Conservation (phyloP, 805 yeast species). For the Kuraishia cidri region DNA sequence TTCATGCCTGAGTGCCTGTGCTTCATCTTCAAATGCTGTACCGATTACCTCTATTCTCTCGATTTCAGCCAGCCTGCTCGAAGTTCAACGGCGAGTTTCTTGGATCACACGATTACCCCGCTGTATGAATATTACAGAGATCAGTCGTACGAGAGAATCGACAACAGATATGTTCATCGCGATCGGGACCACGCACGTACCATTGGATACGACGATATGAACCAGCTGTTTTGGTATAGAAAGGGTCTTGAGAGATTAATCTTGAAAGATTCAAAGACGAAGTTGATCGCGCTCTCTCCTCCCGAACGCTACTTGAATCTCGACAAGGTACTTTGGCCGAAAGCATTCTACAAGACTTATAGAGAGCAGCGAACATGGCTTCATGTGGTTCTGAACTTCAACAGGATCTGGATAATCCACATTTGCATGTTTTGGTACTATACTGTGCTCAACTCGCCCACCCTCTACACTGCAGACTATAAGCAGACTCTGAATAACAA, state of each 20-base stretch:
- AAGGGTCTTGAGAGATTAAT: slow-evolving; percentile 55
- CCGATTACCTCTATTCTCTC: slow-evolving; percentile 50
- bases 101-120: slow-evolving; percentile 71
- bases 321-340: slow-evolving; percentile 53
- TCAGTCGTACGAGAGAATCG: slow-evolving; percentile 37
- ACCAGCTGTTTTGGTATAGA: slow-evolving; percentile 80
- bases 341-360: slow-evolving; percentile 67
- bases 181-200: slow-evolving; percentile 60
- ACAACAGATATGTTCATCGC: slow-evolving; percentile 32
- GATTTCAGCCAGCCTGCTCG: slow-evolving; percentile 25
- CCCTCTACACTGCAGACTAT: slow-evolving; percentile 55
- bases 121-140: slow-evolving; percentile 52
- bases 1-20: slow-evolving; percentile 88
- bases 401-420: slow-evolving; percentile 75
- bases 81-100: slow-evolving; percentile 32
- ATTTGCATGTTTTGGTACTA: slow-evolving; percentile 70
- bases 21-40: slow-evolving; percentile 76
- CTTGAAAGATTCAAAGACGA: slow-evolving; percentile 30
- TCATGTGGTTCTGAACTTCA: slow-evolving; percentile 65
- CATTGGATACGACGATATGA: slow-evolving; percentile 86
- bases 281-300: slow-evolving; percentile 44
- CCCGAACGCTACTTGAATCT: slow-evolving; percentile 47
- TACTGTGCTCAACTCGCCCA: slow-evolving; percentile 58
- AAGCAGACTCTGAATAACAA: slow-evolving; percentile 42
- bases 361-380: slow-evolving; percentile 70